These are phyloP conservation scores for Solanum dulcamara DNA, from an alignment of 257 asterid genomes.

Conservation along the genomic window DNA sequence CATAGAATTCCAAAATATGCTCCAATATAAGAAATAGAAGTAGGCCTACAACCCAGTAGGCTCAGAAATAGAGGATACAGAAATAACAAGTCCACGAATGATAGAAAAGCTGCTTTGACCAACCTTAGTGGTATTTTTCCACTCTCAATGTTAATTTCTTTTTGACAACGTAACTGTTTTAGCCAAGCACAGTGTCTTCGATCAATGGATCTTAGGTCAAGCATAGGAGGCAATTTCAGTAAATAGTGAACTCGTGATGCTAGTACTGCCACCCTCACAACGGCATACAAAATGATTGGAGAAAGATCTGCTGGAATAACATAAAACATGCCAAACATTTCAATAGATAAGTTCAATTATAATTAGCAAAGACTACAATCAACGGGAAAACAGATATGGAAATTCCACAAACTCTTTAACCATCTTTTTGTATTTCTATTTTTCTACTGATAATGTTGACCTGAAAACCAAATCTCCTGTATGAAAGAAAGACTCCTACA, in stretches of 20 bases:
- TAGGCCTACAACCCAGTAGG: not conserved
- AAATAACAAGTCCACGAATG: not conserved
- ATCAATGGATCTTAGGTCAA: conserved; percentile 9
- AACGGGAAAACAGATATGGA: not conserved
- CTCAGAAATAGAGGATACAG: not conserved
- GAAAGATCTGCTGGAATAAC: conserved; percentile 51
- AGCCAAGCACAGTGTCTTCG: conserved; percentile 23
- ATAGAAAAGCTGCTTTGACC: not conserved
- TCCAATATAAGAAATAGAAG: not conserved
- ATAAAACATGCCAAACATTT: not conserved
- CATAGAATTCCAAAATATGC: not conserved
- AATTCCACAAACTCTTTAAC: not conserved
- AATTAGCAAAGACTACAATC: not conserved
- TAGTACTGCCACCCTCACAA: conserved; percentile 37
- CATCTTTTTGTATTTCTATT: not conserved
- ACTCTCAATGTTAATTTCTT: conserved; percentile 19
- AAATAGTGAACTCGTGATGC: conserved; percentile 18
- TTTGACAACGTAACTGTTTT: conserved; percentile 22
- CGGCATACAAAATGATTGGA: conserved; percentile 29
- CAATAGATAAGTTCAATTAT: not conserved
- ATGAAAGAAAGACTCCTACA: not conserved
- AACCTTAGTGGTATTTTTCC: conserved; percentile 63
- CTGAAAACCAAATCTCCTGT: not conserved
- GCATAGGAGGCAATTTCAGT: conserved; percentile 10
- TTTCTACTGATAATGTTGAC: not conserved